Evolutionary conservation across 257 asterid species (phyloP), one percentile per base, ranked within the genome.

Genomic region (Rubia yunnanensis): DNA sequence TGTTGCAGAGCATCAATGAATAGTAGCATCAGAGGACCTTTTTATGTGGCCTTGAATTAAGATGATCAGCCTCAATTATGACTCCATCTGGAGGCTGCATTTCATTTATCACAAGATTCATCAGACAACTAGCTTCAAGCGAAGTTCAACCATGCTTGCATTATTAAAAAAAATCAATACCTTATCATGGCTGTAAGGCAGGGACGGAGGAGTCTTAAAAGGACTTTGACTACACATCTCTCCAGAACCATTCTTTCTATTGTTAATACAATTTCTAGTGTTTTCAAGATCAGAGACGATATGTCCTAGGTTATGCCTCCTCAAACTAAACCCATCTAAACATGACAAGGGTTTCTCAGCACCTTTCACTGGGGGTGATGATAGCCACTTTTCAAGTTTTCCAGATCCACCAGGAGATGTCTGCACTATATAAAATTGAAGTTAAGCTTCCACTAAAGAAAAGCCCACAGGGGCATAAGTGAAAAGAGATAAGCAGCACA

Each of bases 151-250:
- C 13, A 32, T n/a, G 28, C 35, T 56, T 28, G 56, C 64, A 54
- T 60, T 22, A 68, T 64, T 48, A 69, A 48, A 64, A 52, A 52
- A 64, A 46, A 59, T 65, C n/a, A 74, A 70, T 74, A 89, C 98
- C 97, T 92, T 86, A 50, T 70, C 83, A 64, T 79, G 79, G 82
- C 88, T 74, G 76, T 79, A 84, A 72, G 97, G 82, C 72, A 89
- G 74, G 36, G 98, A 89, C 14, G 96, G 97, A 20, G 98, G 98
- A 64, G 98, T 89, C 75, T 71, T 79, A 79, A 89, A 92, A 24
- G 98, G 95, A 78, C 95, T 89, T 80, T 80, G 94, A 76, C 84
- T 71, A 65, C 71, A 63, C 17, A 59, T 70, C 56, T 71, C 82
- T 71, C 82, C 85, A 68, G 80, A 63, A 68, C 63, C 77, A 27